Base-by-base conservation (phyloP, 345 rosid species). In the Eucalyptus polybractea region DNA sequence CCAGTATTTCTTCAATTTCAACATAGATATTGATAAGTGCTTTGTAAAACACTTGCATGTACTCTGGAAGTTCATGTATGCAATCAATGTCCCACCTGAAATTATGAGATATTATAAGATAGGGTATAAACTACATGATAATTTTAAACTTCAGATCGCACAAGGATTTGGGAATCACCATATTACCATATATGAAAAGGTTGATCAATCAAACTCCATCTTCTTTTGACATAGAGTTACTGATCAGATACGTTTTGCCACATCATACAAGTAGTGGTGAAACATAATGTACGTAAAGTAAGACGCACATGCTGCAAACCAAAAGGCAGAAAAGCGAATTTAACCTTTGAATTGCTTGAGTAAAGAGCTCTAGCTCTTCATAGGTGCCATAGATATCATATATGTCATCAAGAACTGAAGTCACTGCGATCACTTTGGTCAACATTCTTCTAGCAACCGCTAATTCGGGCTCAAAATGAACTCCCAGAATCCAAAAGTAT, bases 71-170 rank as follows among this genome's bases (percentile, higher is more conserved):
- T 81, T 90, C 67, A 33, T 45, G 42, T 13, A 88, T 47, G 5
- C 86, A 90, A 25, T 45, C 86, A 12, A 91, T 47, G 51, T 93
- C 94, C 94, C 93, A 91, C 87, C 94, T 93, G 31, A 89, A 44
- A 69, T 12, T 6, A 25, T 44, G 42, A 62, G 31, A 42, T 27
- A 9, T 17, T 45, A 40, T 9, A 40, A 60, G 21, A 12, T 6
- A 15, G 10, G 24, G 19, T 50, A 80, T 53, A 5, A 16, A 14
- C 29, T 29, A 15, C 2, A 22, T 25, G 50, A 21, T 42, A 65
- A 11, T 29, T 54, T 8, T n/a, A 40, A 31, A 87, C 27, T 13
- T 54, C 10, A n/a, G 67, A 87, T 65, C 6, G 40, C 21, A n/a
- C 9, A 40, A 69, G 42, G 24, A 33, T 69, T 9, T 33, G 44